A percentile compares a stretch with the other conserved stretches of the same genome.
Evolutionary conservation across 2,329 filamentous ascomycete genomes (phyloP).

Genomic region (Trichophyton mentagrophytes): DNA sequence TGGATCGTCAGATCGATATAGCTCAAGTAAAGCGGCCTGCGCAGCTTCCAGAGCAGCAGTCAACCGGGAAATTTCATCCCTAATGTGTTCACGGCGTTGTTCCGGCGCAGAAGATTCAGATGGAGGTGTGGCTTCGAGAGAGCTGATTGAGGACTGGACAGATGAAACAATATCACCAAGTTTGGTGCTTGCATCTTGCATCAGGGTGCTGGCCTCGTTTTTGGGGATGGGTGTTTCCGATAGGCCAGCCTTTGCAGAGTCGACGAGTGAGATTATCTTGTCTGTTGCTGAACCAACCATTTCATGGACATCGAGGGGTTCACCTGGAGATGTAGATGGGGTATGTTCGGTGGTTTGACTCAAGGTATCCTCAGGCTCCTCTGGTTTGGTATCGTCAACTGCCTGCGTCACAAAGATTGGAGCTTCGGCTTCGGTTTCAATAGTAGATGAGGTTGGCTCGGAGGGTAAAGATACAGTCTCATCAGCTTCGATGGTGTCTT

Average conservation of each 20-base stretch:
- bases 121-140: slow-evolving; percentile 27
- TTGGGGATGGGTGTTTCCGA: slow-evolving; percentile 42
- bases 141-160: slow-evolving; percentile 43
- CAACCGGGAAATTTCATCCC: neutral
- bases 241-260: slow-evolving; percentile 44
- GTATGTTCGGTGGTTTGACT: neutral
- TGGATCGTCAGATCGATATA: neutral
- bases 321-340: neutral
- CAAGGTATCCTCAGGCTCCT: neutral
- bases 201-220: slow-evolving; percentile 40
- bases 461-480: neutral
- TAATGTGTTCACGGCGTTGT: neutral
- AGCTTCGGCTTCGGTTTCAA: neutral
- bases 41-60: neutral
- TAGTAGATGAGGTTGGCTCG: neutral
- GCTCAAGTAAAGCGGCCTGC: neutral
- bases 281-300: slow-evolving; percentile 41
- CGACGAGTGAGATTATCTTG: slow-evolving; percentile 46
- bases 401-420: neutral
- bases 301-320: neutral
- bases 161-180: slow-evolving; percentile 43
- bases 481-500: neutral
- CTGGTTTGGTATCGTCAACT: neutral
- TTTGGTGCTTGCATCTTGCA: slow-evolving; percentile 40
- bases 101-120: neutral